Base-by-base conservation (phyloP, 192 early-diverging fungal species). In the Kappamyces sp. region DNA sequence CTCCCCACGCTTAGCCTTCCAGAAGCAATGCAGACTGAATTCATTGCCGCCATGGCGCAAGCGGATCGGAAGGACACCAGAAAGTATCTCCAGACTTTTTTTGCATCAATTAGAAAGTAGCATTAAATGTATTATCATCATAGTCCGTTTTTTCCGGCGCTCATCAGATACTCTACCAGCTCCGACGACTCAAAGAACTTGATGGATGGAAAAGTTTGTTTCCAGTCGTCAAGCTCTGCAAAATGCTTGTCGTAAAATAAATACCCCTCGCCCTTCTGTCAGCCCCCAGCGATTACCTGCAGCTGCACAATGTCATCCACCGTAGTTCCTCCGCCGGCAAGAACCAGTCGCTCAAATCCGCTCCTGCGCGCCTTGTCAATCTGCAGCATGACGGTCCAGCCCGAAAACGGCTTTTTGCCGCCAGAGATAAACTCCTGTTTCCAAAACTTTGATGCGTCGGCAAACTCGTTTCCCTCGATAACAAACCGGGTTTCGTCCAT, bases 41-140 rank as follows among this genome's bases (percentile, higher is more conserved):
- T 90, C 62, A 77, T 79, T 54, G 82, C 85, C 61, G 88, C 88
- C 9, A 60, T 91, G 51, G 78, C 77, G 50, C 80, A 85, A 58
- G 67, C 80, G 51, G 60, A 61, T 31, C 33, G 39, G 39, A 61
- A 61, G 53, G 48, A 2, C 3, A 36, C 48, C 3, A 15, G 32
- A 29, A 61, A 61, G 48, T 61, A 61, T 29, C 29, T 61, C 33
- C 48, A 61, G 22, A 22, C 22, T 22, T 22, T 22, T 22, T 22
- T 22, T 22, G 22, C 22, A 22, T 22, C 22, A 22, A 22, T 22
- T 22, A 22, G 22, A 22, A 22, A 22, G 22, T 22, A 22, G 22
- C 22, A 22, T 22, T 22, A 22, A 22, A 22, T 22, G 22, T 22
- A 22, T 22, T 22, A 22, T 22, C 22, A 22, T 22, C 22, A 22